Evolutionary conservation across 2,329 filamentous ascomycete species (phyloP).

Genomic region (Aspergillus pseudoviridinutans): DNA sequence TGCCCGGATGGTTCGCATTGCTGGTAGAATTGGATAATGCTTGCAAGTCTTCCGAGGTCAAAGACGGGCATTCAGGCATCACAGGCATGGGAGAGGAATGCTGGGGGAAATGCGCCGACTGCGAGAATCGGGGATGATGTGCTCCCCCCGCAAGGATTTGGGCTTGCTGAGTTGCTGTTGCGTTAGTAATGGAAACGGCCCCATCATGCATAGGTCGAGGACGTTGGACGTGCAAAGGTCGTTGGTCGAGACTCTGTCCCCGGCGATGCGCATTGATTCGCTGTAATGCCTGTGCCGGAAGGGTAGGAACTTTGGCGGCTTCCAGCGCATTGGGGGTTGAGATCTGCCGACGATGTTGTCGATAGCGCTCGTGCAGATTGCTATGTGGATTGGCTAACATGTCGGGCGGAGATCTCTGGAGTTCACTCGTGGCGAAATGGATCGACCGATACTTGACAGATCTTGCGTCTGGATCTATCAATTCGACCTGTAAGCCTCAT

Average conservation of each 20-base stretch:
- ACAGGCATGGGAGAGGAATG: slow-evolving; percentile 25
- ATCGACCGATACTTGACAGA: slow-evolving; percentile 40
- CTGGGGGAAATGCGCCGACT: slow-evolving; percentile 60
- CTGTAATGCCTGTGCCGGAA: slow-evolving; percentile 54
- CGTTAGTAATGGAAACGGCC: slow-evolving; percentile 52
- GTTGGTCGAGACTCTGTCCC: slow-evolving; percentile 78
- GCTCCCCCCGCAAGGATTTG: slow-evolving; percentile 85
- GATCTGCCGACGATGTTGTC: slow-evolving; percentile 79
- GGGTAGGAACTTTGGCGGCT: slow-evolving; percentile 64
- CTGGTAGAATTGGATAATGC: slow-evolving; percentile 29
- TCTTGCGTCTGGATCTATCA: slow-evolving; percentile 14
- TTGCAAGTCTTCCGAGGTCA: slow-evolving; percentile 30
- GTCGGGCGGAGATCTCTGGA: slow-evolving; percentile 36
- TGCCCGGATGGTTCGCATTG: slow-evolving; percentile 32
- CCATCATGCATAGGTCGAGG: slow-evolving; percentile 47
- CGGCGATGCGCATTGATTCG: slow-evolving; percentile 64
- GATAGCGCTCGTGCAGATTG: slow-evolving; percentile 69
- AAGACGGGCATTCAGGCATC: slow-evolving; percentile 24
- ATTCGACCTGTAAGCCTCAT: not conserved
- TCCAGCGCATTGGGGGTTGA: slow-evolving; percentile 79
- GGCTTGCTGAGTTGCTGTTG: slow-evolving; percentile 55
- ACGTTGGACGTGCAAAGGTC: slow-evolving; percentile 54
- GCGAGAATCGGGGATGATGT: slow-evolving; percentile 81
- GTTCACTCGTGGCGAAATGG: slow-evolving; percentile 15
- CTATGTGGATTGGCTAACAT: slow-evolving; percentile 76